Percentiles rank a stretch among this genome's conserved stretches.
phyloP scores from a whole-genome alignment of 1,284 basidiomycete genomes.

The Cerrena zonata region DNA sequence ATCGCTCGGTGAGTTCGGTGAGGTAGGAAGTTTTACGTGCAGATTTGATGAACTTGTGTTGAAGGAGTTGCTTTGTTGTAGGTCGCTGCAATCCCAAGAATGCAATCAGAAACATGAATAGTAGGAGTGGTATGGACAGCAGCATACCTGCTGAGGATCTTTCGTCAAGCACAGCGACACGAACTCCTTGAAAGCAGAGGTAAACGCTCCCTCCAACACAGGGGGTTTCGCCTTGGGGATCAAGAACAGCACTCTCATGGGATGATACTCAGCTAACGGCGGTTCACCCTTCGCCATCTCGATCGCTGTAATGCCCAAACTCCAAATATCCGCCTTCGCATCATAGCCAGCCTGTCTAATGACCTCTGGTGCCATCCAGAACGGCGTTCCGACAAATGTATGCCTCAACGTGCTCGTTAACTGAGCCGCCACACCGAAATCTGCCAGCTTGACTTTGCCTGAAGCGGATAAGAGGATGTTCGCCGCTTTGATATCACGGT shows the following conservation, averaged over 20 bases:
- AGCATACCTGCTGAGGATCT: conserved; percentile 73
- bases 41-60: conserved; percentile 85
- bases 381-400: conserved; percentile 93
- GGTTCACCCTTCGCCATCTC: conserved; percentile 95
- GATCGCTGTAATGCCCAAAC: conserved; percentile 91
- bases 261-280: conserved; percentile 88
- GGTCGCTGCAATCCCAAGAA: conserved; percentile 57
- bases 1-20: conserved; percentile 80
- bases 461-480: conserved; percentile 87
- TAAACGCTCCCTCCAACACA: conserved; percentile 80
- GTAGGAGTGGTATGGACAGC: conserved; percentile 21
- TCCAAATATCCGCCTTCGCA: conserved; percentile 94
- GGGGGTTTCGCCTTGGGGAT: conserved; percentile 97
- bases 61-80: conserved; percentile 83
- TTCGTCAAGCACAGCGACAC: conserved; percentile 88
- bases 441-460: conserved; percentile 93
- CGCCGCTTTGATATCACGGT: conserved; percentile 97
- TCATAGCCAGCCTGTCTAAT: conserved; percentile 97
- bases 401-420: conserved; percentile 83
- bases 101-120: conserved; percentile 12
- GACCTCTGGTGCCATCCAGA: conserved; percentile 98
- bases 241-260: conserved; percentile 91
- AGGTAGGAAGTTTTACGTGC: conserved; percentile 80
- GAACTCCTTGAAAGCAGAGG: conserved; percentile 87
- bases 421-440: conserved; percentile 94